A percentile compares a stretch with the other conserved stretches of the same genome.
These are phyloP conservation scores for Xylariaceae sp. DNA, from an alignment of 2,329 filamentous ascomycete species.

Conservation along the genomic window DNA sequence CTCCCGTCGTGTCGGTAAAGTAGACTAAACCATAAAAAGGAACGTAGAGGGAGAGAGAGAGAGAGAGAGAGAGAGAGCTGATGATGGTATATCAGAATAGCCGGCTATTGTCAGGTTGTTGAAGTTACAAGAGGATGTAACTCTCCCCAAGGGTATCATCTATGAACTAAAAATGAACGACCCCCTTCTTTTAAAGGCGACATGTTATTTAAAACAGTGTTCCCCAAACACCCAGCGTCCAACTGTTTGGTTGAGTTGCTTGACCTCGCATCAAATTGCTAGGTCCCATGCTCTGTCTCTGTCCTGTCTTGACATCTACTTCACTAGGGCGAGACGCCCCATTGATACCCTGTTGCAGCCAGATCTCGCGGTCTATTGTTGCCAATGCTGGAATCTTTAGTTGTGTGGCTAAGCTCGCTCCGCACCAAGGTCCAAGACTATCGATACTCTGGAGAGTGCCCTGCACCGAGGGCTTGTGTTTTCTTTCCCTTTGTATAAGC, in stretches of 20 bases:
- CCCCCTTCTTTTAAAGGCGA: neutral
- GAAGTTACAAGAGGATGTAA: neutral
- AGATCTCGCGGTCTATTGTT: slow-evolving; percentile 74
- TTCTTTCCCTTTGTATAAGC: slow-evolving; percentile 56
- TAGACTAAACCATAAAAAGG: too few relatives aligned
- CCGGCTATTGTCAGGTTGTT: too few relatives aligned
- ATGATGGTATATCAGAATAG: too few relatives aligned
- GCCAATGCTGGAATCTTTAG: slow-evolving; percentile 73
- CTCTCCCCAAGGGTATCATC: slow-evolving; percentile 21
- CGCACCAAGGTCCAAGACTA: slow-evolving; percentile 75
- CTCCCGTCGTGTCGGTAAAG: too few relatives aligned
- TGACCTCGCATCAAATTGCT: slow-evolving; percentile 55
- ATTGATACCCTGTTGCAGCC: slow-evolving; percentile 69
- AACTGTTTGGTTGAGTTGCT: slow-evolving; percentile 53
- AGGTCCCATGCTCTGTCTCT: slow-evolving; percentile 70
- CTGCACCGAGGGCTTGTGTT: slow-evolving; percentile 52
- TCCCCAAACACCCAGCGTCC: slow-evolving; percentile 70
- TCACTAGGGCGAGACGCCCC: slow-evolving; percentile 68
- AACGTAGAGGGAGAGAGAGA: too few relatives aligned
- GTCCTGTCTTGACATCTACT: slow-evolving; percentile 60
- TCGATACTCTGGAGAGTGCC: slow-evolving; percentile 71
- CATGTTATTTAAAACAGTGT: slow-evolving; percentile 46
- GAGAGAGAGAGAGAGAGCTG: too few relatives aligned
- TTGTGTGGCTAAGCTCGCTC: slow-evolving; percentile 73
- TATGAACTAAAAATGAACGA: slow-evolving; percentile 17